Evolutionary conservation across 441 rosid species (phyloP).

Genomic region (Cnidoscolus chayamansa): DNA sequence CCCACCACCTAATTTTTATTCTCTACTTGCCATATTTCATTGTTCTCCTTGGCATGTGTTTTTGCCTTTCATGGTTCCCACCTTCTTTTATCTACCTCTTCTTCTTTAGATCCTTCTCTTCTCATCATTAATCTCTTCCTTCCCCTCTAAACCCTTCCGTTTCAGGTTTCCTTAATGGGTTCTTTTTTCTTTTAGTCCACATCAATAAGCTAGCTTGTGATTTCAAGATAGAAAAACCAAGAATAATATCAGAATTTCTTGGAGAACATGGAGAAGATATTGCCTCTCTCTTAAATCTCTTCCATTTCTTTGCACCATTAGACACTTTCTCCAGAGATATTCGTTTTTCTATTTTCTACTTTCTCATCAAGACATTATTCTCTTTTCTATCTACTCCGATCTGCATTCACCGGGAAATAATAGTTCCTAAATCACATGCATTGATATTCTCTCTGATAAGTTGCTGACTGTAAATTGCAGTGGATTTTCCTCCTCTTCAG

Average conservation of each 20-base stretch:
- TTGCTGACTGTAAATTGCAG: conserved; percentile 7
- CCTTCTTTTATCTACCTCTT: conserved; percentile 5
- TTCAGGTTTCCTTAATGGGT: conserved; percentile 2
- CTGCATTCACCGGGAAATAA: conserved; percentile 34
- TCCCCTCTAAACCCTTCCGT: neutral
- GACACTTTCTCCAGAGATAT: conserved; percentile 18
- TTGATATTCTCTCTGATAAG: conserved; percentile 24
- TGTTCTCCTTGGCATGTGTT: neutral
- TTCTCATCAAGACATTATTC: too few species aligned
- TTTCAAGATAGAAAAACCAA: too few species aligned
- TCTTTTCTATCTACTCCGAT: conserved; percentile 24
- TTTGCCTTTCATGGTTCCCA: conserved; percentile 30
- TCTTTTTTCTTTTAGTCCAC: conserved; percentile 1
- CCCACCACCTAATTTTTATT: conserved; percentile 19
- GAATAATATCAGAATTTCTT: conserved; percentile 5
- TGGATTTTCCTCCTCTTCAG: conserved; percentile 7
- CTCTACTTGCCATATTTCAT: neutral
- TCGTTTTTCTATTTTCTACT: neutral
- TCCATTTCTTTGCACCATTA: neutral
- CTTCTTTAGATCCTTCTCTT: neutral
- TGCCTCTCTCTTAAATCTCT: conserved; percentile 27
- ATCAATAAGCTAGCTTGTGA: too few species aligned
- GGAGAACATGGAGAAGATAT: conserved; percentile 20
- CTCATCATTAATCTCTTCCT: neutral
- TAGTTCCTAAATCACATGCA: conserved; percentile 35